Evolutionary conservation across 768 basidiomycete species (phyloP), one percentile per base, ranked within the genome.

Genomic region (Leccinum uliginosum): DNA sequence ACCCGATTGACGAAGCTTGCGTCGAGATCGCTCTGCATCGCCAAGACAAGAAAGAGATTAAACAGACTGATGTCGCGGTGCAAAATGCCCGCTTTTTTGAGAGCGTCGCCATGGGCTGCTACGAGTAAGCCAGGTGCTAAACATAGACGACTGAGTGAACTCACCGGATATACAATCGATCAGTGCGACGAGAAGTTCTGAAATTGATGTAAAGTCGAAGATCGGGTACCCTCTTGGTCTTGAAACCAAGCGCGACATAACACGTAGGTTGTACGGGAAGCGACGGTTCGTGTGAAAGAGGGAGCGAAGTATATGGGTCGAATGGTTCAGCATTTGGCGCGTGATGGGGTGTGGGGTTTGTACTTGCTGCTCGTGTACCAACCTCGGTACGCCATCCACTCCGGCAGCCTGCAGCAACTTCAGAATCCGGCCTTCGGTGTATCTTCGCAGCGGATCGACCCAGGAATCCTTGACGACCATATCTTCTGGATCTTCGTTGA

Each of bases 391-490:
- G 5, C 47, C 46, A 10, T 49, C 21, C 8, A 59, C 40, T 1
- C 6, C 11, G 21, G 19, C 30, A 2, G 1, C n/a, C 49, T 32
- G 21, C 3, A 50, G 11, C 2, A 49, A 6, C 47, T 30, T 48
- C n/a, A 19, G 24, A 9, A 34, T 23, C 6, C 21, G 32, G 3
- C 17, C 43, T 44, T 44, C 43, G 10, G 50, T 30, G 7, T 29
- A 56, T 30, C 23, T 21, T 30, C 38, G 19, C 4, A 48, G 17
- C 2, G 45, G 59, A 21, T 58, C 52, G 1, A 58, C 40, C 44
- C 53, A 60, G 6, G 40, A 21, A 19, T 60, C 52, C 26, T 57
- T 60, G 15, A 60, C 34, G 1, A 51, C 48, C 3, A 57, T 56
- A 9, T 57, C 54, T 9, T 43, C 10, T 2, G 12, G 21, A 10